phyloP scores from a whole-genome alignment of 345 rosid genomes.

The Gossypium mustelinum region DNA sequence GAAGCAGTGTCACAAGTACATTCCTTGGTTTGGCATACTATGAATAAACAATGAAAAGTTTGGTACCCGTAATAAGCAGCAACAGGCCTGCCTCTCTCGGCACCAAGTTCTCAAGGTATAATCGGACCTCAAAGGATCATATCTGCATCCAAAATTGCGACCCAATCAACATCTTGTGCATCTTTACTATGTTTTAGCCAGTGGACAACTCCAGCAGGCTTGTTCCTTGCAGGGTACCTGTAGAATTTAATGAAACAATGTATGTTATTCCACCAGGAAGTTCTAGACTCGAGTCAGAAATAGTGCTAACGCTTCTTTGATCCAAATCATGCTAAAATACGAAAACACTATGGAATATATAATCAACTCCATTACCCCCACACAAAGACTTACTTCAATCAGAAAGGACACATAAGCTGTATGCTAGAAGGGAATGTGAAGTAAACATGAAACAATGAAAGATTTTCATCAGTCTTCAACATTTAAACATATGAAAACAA shows the following conservation, averaged over 20 bases:
- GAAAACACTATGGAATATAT: neutral
- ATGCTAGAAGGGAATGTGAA: neutral
- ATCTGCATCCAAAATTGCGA: conserved; percentile 97
- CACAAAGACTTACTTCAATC: neutral
- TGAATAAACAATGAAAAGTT: neutral
- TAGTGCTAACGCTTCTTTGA: neutral
- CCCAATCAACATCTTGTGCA: conserved; percentile 89
- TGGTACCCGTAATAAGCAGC: conserved; percentile 88
- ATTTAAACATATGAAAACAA: neutral
- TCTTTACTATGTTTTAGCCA: conserved; percentile 94
- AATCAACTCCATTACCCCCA: neutral
- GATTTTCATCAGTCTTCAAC: neutral
- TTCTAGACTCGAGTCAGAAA: neutral
- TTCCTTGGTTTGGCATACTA: neutral
- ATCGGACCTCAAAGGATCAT: conserved; percentile 92
- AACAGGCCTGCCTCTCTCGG: conserved; percentile 76
- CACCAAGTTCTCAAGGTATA: conserved; percentile 93
- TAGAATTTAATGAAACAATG: conserved; percentile 6
- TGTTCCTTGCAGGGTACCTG: conserved; percentile 97
- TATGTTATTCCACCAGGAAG: neutral
- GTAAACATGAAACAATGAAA: neutral
- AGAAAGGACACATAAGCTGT: neutral
- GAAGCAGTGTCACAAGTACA: conserved; percentile 9
- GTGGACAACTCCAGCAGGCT: conserved; percentile 88
- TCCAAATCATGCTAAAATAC: neutral